These are phyloP conservation scores for Pleurotus sapidus DNA, from an alignment of 768 basidiomycete genomes.

Conservation along the genomic window DNA sequence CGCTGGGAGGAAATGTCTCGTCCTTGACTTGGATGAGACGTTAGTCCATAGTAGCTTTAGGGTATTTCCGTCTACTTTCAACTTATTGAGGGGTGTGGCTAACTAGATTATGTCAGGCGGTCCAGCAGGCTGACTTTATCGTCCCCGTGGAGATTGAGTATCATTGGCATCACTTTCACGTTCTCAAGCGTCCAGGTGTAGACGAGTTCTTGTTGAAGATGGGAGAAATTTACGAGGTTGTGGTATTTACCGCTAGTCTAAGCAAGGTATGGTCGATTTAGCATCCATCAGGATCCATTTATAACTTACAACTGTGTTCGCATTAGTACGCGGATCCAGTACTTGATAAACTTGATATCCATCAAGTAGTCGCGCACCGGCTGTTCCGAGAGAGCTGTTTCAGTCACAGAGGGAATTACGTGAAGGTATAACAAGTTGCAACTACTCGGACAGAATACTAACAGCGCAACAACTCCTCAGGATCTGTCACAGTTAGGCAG, in stretches of 20 bases:
- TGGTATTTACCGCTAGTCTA: conserved; percentile 95
- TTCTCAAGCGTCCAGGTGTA: conserved; percentile 96
- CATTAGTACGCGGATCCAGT: conserved; percentile 96
- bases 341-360: conserved; percentile 91
- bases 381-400: conserved; percentile 98
- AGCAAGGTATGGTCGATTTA: conserved; percentile 69
- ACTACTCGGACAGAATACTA: background rate
- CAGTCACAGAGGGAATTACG: conserved; percentile 98
- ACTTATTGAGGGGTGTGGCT: background rate
- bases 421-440: conserved; percentile 65
- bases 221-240: conserved; percentile 97
- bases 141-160: conserved; percentile 99
- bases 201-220: conserved; percentile 95
- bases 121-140: conserved; percentile 73
- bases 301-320: background rate
- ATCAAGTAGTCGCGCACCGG: conserved; percentile 90
- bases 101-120: background rate
- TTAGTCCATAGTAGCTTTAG: conserved; percentile 89
- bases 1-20: conserved; percentile 77
- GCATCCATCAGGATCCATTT: background rate
- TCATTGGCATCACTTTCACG: conserved; percentile 97
- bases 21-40: conserved; percentile 85
- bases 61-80: conserved; percentile 32
- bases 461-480: conserved; percentile 35
- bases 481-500: conserved; percentile 97